Evolutionary conservation across 306 rosid species (phyloP).

Genomic region (Phaseolus lunatus): DNA sequence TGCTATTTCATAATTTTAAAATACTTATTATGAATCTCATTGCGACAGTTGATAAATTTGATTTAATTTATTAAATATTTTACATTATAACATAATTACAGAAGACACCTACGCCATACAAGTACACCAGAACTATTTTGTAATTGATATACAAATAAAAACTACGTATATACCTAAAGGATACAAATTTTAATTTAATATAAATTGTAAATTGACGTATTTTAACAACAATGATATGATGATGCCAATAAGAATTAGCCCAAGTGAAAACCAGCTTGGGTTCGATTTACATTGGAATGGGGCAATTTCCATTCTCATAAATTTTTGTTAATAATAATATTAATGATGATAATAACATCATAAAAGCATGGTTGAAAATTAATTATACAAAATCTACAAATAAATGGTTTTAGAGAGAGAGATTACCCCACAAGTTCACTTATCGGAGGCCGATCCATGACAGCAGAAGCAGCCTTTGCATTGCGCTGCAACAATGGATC

Average conservation of each 20-base stretch:
- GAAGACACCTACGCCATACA: too few relatives aligned
- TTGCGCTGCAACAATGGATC: slow-evolving; percentile 76
- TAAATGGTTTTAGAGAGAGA: background rate
- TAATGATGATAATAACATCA: slow-evolving; percentile 12
- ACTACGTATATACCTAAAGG: background rate
- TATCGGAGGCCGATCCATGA: slow-evolving; percentile 97
- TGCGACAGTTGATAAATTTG: too few relatives aligned
- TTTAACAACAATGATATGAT: background rate
- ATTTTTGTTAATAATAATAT: background rate
- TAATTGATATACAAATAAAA: too few relatives aligned
- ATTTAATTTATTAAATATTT: too few relatives aligned
- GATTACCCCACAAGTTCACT: slow-evolving; percentile 86
- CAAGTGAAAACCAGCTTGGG: background rate
- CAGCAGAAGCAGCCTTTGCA: slow-evolving; percentile 76
- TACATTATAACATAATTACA: too few relatives aligned
- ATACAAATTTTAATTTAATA: background rate
- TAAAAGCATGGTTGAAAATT: background rate
- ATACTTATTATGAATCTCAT: too few relatives aligned
- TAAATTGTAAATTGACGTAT: background rate
- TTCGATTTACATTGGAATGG: background rate
- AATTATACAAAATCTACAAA: slow-evolving; percentile 43
- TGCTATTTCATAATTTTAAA: too few relatives aligned
- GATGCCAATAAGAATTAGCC: background rate
- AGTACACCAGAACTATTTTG: too few relatives aligned
- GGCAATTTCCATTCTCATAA: background rate